phyloP scores from a whole-genome alignment of 345 rosid species.

The Eucalyptus sp. region DNA sequence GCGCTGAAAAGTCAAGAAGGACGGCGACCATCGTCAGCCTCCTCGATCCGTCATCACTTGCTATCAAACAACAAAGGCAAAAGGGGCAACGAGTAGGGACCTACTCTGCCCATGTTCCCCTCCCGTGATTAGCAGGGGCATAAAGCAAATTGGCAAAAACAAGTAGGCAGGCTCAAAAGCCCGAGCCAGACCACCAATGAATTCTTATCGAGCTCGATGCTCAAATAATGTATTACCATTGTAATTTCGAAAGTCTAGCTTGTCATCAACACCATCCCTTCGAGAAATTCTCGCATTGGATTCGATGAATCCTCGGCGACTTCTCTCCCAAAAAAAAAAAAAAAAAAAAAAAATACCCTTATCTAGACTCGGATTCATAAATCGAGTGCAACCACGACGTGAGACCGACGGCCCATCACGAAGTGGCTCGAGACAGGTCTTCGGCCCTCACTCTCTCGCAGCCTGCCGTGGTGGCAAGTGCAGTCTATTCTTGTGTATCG shows the following conservation, averaged over 20 bases:
- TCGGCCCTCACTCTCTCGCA: neutral
- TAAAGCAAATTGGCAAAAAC: neutral
- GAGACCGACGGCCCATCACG: neutral
- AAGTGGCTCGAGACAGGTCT: neutral
- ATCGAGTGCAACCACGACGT: neutral
- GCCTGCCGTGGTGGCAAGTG: neutral
- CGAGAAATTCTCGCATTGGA: neutral
- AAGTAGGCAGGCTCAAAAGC: neutral
- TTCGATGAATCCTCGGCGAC: neutral
- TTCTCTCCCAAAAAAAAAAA: too few species aligned
- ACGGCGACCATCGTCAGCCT: neutral
- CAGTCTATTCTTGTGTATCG: neutral
- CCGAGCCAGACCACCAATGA: neutral
- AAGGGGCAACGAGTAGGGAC: neutral
- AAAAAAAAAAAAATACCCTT: accelerated
- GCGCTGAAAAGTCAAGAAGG: neutral
- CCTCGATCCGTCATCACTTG: neutral
- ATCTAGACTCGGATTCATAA: neutral
- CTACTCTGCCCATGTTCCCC: neutral
- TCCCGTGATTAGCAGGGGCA: neutral
- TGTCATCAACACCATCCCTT: neutral
- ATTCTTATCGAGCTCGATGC: neutral
- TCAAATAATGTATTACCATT: neutral
- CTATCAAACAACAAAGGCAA: neutral
- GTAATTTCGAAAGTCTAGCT: neutral